phyloP scores from a whole-genome alignment of 257 asterid genomes.

The Solanum ossicruentum region DNA sequence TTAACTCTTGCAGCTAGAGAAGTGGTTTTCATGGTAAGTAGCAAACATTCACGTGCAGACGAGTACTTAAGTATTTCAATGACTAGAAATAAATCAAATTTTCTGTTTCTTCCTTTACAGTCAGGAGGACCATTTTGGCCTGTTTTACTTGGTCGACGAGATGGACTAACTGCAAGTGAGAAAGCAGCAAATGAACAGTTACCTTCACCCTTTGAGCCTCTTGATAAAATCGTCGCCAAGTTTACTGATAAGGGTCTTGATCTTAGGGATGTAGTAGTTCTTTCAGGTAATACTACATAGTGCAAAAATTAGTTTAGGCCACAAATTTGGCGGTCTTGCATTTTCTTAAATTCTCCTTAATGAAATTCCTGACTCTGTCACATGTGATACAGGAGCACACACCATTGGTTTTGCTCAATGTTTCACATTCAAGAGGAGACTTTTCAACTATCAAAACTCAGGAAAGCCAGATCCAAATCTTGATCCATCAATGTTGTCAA shows the following conservation, averaged over 20 bases:
- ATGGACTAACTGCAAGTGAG: conserved; percentile 30
- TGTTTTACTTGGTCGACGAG: conserved; percentile 27
- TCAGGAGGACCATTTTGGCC: conserved; percentile 46
- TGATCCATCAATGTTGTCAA: conserved; percentile 26
- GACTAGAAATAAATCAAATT: neutral
- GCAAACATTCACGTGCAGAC: neutral
- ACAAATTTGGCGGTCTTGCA: neutral
- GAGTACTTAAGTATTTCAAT: neutral
- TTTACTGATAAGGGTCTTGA: conserved; percentile 57
- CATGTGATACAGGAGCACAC: conserved; percentile 40
- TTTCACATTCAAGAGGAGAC: conserved; percentile 60
- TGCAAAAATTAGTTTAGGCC: neutral
- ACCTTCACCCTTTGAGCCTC: conserved; percentile 72
- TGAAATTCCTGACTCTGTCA: neutral
- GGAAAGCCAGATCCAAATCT: conserved; percentile 63
- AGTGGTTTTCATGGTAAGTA: conserved; percentile 40
- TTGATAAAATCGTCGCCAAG: conserved; percentile 29
- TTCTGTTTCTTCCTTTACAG: conserved; percentile 7
- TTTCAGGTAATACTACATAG: conserved; percentile 36
- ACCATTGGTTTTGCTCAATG: conserved; percentile 84
- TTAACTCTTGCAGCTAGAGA: conserved; percentile 55
- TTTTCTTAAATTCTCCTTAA: neutral
- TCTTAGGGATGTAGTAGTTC: conserved; percentile 51
- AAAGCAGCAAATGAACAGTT: conserved; percentile 57
- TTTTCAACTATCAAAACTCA: conserved; percentile 42